Evolutionary conservation across 192 early-diverging fungal genomes (phyloP), one percentile per base, ranked within the genome.

Genomic region (Jimgerdemannia flammicorona): DNA sequence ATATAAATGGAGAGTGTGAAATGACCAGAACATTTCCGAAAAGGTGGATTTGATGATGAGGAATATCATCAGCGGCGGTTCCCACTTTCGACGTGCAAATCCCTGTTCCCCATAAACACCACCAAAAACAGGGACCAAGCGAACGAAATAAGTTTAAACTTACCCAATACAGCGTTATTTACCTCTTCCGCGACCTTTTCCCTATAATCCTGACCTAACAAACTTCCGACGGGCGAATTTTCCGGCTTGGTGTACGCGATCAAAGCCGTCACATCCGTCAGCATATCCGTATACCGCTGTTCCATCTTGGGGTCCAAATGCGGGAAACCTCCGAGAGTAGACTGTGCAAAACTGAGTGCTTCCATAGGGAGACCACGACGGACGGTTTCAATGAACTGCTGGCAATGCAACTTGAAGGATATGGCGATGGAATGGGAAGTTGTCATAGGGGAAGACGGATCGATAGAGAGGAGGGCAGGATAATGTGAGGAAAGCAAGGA

Each of bases 91-190:
- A 59, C 49, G 0, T 59, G 49, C 49, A n/a, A n/a, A n/a, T n/a
- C n/a, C n/a, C n/a, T n/a, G n/a, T n/a, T n/a, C n/a, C 49, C 2
- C 49, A 59, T 14, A 10, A 59, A 59, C 49, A 59, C 14, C 49
- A 59, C 0, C 6, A 59, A 59, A 59, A 59, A 59, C 14, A 17
- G 20, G 20, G 19, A 11, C 14, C 40, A 40, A 3, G 3, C 29
- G 29, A 29, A 29, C 29, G 29, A 29, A 29, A 68, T 14, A 17
- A 42, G n/a, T 42, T 14, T 14, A 73, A 41, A 67, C 76, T 4
- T 87, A 92, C 91, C 80, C 42, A 93, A 80, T 68, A 93, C 88
- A 39, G 87, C 84, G 70, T 85, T 90, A 68, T 93, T 93, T 71
- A 92, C 76, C 42, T 77, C 75, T 43, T 82, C 81, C 20, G 91